Evolutionary conservation across 2,329 filamentous ascomycete genomes (phyloP), one percentile per base, ranked within the genome.

Genomic region (Fusarium palustre): DNA sequence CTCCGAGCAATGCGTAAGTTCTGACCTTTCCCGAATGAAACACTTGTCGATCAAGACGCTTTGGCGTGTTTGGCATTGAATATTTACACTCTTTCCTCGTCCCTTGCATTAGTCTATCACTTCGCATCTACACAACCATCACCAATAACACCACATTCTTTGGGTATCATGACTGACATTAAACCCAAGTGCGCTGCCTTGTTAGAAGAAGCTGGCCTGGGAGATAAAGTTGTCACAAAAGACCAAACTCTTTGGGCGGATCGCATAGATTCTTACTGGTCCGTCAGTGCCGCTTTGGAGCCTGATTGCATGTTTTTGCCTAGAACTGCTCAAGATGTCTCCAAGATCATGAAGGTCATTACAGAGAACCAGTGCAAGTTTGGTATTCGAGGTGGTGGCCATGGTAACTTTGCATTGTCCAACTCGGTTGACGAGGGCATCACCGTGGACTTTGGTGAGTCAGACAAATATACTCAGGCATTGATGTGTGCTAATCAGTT

Each of bases 351-450:
- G 22, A 78, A 76, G 45, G 71, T 78, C 3, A 70, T 83, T 1
- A 69, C 72, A 28, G 49, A 67, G 7, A 69, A 72, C 9, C 41
- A 73, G 16, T 79, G 78, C 47, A 70, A 74, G 8, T 83, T 82
- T 63, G 81, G 79, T 20, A 76, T 83, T 34, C 76, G 79, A 2
- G 76, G 77, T 20, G 80, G 81, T 36, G 79, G 81, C 5, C 79
- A 82, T 41, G 78, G 73, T 28, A 69, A 73, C 25, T 77, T 76
- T 49, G 61, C 75, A 1, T 67, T 79, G 5, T 71, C 77, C 56
- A 80, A 80, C 72, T 78, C 77, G 50, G 62, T 82, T 13, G 65
- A 77, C 11, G 74, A 76, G 20, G 80, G 81, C 3, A 73, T 82
- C 11, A 79, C 79, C 3, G 74, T 81, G 24, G 80, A 81, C 63